Conservation (phyloP, 2,329 filamentous ascomycete genomes). For the Nemania sp. region DNA sequence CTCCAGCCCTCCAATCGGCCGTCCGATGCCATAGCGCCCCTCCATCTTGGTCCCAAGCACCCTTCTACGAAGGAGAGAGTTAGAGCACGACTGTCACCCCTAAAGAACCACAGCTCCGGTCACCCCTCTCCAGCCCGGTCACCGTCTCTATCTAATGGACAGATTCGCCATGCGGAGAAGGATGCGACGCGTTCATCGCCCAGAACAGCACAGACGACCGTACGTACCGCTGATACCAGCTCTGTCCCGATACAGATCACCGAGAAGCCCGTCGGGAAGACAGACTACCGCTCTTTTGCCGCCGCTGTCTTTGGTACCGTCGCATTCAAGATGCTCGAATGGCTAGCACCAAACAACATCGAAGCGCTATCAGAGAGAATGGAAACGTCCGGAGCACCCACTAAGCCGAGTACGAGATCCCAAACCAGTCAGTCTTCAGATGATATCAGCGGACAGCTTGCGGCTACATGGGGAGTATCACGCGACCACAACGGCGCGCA, state of each 20-base stretch:
- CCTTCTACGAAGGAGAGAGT: slow-evolving; percentile 28
- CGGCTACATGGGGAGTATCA: slow-evolving; percentile 16
- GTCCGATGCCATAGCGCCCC: slow-evolving; percentile 50
- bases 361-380: slow-evolving; percentile 51
- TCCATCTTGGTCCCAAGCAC: slow-evolving; percentile 49
- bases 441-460: slow-evolving; percentile 20
- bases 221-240: slow-evolving; percentile 3
- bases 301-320: slow-evolving; percentile 67
- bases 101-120: slow-evolving; percentile 4
- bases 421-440: slow-evolving; percentile 31
- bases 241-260: slow-evolving; percentile 43
- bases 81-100: slow-evolving; percentile 22
- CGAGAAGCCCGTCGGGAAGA: slow-evolving; percentile 55
- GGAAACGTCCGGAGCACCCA: slow-evolving; percentile 25
- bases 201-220: slow-evolving; percentile 1
- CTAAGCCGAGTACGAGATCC: slow-evolving; percentile 27
- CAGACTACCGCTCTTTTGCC: slow-evolving; percentile 63
- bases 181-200: background rate
- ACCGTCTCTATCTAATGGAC: background rate
- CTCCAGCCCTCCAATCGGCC: slow-evolving; percentile 48
- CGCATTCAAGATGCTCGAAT: slow-evolving; percentile 71
- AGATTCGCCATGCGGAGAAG: background rate
- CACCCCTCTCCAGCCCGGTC: slow-evolving; percentile 4
- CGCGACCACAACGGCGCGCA: slow-evolving; percentile 15
- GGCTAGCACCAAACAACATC: slow-evolving; percentile 64